Conservation (phyloP, 441 rosid species). For the Aquilaria agallochum region DNA sequence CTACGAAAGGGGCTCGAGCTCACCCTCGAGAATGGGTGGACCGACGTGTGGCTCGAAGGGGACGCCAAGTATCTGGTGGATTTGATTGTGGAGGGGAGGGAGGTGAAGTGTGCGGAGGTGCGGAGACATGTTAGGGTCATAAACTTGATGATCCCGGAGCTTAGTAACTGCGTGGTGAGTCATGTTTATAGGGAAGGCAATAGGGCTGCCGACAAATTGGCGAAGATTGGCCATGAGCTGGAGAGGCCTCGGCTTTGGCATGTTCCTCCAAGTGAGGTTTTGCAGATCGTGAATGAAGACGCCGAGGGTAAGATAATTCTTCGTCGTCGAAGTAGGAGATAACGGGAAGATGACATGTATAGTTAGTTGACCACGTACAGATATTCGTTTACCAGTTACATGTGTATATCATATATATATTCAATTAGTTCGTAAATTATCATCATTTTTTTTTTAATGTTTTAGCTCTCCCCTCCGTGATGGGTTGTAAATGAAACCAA, state of each 20-base stretch:
- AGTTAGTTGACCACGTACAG: too few species aligned
- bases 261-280: conserved; percentile 55
- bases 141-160: conserved; percentile 46
- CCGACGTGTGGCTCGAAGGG: conserved; percentile 74
- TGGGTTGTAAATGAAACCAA: too few species aligned
- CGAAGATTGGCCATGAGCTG: conserved; percentile 56
- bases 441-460: too few species aligned
- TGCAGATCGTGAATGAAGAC: conserved; percentile 58
- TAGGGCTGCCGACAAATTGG: conserved; percentile 71
- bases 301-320: conserved; percentile 58
- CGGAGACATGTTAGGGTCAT: conserved; percentile 39
- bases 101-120: conserved; percentile 42
- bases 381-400: too few species aligned
- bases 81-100: conserved; percentile 37
- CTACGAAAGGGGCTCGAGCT: conserved; percentile 67
- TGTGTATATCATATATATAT: too few species aligned
- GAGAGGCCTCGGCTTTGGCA: conserved; percentile 57
- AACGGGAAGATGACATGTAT: too few species aligned
- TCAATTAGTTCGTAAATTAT: too few species aligned
- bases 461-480: too few species aligned
- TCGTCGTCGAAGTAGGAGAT: conserved; percentile 23
- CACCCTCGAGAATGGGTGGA: conserved; percentile 68
- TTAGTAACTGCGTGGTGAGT: conserved; percentile 45
- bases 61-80: conserved; percentile 69
- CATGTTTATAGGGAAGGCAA: conserved; percentile 80